These are phyloP conservation scores for Salinomyces thailandicus DNA, from an alignment of 2,329 filamentous ascomycete species.

Conservation along the genomic window DNA sequence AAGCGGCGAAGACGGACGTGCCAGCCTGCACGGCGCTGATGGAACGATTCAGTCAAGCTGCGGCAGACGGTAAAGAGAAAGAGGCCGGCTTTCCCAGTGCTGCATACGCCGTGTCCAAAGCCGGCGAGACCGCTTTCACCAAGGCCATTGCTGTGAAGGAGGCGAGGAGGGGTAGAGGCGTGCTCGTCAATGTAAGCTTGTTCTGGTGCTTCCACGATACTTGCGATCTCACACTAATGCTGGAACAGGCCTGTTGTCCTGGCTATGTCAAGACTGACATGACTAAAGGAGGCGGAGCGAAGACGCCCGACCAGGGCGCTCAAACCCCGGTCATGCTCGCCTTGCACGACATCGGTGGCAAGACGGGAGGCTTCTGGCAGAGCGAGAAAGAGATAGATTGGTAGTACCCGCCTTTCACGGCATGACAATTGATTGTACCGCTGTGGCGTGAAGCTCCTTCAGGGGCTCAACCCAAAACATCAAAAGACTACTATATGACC, in stretches of 20 bases:
- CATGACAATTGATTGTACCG: too few species aligned
- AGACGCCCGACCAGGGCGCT: slow-evolving; percentile 27
- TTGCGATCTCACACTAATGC: too few species aligned
- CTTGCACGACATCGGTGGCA: slow-evolving; percentile 23
- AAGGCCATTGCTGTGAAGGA: slow-evolving; percentile 25
- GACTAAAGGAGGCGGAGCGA: slow-evolving; percentile 26
- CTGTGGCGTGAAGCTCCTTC: too few species aligned
- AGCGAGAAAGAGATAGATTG: slow-evolving; percentile 25
- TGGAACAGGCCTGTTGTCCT: slow-evolving; percentile 7
- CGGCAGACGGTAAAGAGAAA: slow-evolving; percentile 36
- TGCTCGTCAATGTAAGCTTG: slow-evolving; percentile 22
- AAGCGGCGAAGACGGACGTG: slow-evolving; percentile 15
- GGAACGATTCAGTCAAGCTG: slow-evolving; percentile 39
- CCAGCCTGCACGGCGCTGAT: slow-evolving; percentile 39
- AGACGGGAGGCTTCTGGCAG: slow-evolving; percentile 27
- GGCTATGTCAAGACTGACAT: slow-evolving; percentile 28
- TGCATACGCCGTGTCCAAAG: slow-evolving; percentile 38
- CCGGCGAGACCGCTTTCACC: slow-evolving; percentile 27
- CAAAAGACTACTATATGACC: too few species aligned
- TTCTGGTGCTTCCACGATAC: too few species aligned
- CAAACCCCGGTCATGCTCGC: slow-evolving; percentile 27
- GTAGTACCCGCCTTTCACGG: too few species aligned
- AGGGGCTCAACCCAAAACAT: too few species aligned
- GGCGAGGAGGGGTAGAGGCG: slow-evolving; percentile 13
- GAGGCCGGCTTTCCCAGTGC: slow-evolving; percentile 40